Base-by-base conservation (phyloP, 306 rosid species). In the Castanea sativa region DNA sequence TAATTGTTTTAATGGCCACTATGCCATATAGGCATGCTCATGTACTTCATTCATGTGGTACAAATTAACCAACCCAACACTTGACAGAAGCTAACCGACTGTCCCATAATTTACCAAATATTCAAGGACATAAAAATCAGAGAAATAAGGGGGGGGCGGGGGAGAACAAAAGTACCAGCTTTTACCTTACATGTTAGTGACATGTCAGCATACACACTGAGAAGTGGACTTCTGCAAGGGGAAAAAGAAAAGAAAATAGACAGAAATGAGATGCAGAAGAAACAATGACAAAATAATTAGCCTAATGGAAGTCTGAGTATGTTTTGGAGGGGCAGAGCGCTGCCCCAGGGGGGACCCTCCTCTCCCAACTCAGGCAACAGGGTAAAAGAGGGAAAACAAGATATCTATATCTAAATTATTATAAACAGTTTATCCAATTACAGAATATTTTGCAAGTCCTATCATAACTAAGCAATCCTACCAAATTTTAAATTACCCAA, bases 141-240 rank as follows among this genome's bases (percentile, higher is more conserved):
- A 23, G 33, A 55, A 68, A 79, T 32, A 56, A 3, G 41, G 32
- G 55, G 33, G 73, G 73, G 41, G 59, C 29, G 20, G 73, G 71
- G 41, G 67, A 49, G 4, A 14, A 33, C 9, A 64, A 1, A 15
- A 63, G 33, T 4, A 79, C 64, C 25, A 38, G 55, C 25, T 75
- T 43, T 86, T 91, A 95, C 99, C 99, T 95, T 95, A 74, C 99
- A 95, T 43, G 97, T 85, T 73, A 89, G 88, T 0, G 99, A 95
- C 99, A 95, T 95, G 86, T 95, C 99, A 69, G 99, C 99, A 74
- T 95, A 95, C 65, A 95, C 98, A 82, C 99, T 95, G 70, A 95
- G 85, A 82, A 95, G 99, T 58, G 92, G 86, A 82, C 99, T 95
- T 88, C 99, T 95, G 97, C 92, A 89, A 20, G 64, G 41, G 52